These are phyloP conservation scores for Citrus unshiu DNA, from an alignment of 345 rosid genomes.

Conservation along the genomic window DNA sequence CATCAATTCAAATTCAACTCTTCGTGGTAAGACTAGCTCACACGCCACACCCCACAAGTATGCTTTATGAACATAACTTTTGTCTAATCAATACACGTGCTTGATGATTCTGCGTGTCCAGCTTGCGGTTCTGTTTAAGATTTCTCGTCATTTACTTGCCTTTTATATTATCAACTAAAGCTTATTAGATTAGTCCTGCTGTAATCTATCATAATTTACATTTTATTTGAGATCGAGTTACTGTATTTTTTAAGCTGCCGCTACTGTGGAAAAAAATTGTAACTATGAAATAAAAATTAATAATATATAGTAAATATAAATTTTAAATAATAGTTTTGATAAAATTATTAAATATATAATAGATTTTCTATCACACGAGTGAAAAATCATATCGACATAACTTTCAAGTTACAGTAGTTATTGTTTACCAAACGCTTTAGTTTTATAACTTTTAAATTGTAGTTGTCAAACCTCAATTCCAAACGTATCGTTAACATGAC, in stretches of 20 bases:
- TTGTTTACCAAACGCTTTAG: no score
- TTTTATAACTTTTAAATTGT: no score
- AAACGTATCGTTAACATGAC: no score
- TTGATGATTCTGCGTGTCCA: neutral
- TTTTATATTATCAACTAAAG: neutral
- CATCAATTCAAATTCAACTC: constrained; percentile 6
- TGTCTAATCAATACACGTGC: constrained; percentile 15
- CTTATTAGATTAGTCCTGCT: neutral
- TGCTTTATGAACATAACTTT: constrained; percentile 5
- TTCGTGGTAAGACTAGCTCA: neutral
- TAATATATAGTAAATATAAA: no score
- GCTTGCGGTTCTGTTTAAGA: neutral
- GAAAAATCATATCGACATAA: no score
- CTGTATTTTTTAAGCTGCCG: rapidly evolving
- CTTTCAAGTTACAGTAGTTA: no score
- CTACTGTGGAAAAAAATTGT: rapidly evolving
- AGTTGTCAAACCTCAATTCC: rapidly evolving
- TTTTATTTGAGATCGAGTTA: no score
- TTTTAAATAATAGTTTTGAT: no score
- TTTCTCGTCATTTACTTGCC: neutral
- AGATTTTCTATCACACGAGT: no score
- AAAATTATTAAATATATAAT: no score
- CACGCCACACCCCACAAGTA: neutral
- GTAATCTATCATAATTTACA: no score
- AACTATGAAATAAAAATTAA: no score